phyloP scores from a whole-genome alignment of 1,284 basidiomycete genomes.

The Cutaneotrichosporon curvatum region DNA sequence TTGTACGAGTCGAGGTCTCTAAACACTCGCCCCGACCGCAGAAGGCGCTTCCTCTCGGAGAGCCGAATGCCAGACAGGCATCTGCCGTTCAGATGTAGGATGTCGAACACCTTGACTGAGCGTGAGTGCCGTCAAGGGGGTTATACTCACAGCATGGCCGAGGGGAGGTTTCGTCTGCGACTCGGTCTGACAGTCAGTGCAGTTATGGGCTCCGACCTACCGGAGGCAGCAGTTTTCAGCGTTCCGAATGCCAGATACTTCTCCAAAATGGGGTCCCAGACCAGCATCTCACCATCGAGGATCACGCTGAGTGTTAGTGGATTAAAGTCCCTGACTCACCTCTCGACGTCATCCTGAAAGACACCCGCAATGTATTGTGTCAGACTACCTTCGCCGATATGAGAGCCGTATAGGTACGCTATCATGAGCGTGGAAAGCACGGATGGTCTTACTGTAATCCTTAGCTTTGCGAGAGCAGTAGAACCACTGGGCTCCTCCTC shows the following conservation, averaged over 20 bases:
- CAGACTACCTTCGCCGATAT: constrained; percentile 69
- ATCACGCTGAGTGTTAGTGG: constrained; percentile 59
- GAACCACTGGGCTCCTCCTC: constrained; percentile 65
- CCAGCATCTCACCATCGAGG: constrained; percentile 92
- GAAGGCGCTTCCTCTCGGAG: constrained; percentile 43
- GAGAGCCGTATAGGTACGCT: constrained; percentile 72
- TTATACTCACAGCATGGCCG: constrained; percentile 72
- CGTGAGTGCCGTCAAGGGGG: constrained; percentile 2
- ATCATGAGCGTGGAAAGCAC: not conserved
- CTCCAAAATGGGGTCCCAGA: constrained; percentile 83
- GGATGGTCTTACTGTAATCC: constrained; percentile 61
- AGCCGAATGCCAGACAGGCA: constrained; percentile 44
- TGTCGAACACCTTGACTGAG: constrained; percentile 87
- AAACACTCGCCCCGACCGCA: constrained; percentile 37
- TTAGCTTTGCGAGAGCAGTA: constrained; percentile 91
- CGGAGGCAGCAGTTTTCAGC: constrained; percentile 71
- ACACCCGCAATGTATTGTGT: constrained; percentile 72
- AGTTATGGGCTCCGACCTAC: constrained; percentile 51
- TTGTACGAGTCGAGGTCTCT: constrained; percentile 47
- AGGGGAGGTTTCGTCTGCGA: constrained; percentile 62
- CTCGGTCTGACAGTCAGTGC: constrained; percentile 53
- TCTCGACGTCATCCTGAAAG: constrained; percentile 66
- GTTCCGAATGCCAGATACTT: constrained; percentile 83
- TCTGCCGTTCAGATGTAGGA: constrained; percentile 66
- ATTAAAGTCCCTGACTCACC: constrained; percentile 52